Base-by-base conservation (phyloP, 306 rosid genomes). In the Medicago lupulina region DNA sequence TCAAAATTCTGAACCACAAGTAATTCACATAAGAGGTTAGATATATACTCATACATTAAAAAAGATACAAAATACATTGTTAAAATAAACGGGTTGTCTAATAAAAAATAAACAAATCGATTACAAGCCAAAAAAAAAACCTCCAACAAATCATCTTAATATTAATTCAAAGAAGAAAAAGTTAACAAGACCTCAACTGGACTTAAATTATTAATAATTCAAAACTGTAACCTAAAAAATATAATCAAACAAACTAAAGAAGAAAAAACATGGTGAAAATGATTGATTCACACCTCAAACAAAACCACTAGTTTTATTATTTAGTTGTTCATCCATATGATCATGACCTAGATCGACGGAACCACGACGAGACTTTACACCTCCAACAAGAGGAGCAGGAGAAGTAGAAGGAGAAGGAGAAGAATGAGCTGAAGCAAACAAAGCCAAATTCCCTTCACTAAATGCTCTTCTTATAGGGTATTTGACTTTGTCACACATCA, bases 381-480 rank as follows among this genome's bases (percentile, higher is more conserved):
- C 73, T 7, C 1, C 7, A 67, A 5, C 7, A 67, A 5, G 21
- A 40, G 21, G 41, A 7, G 83, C 31, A 28, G 31, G 31, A 28
- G 21, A 53, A 6, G 11, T 3, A 51, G 59, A 16, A 7, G 59
- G 12, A 47, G 87, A 76, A 23, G 76, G 79, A 0, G 85, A 85
- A 28, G 88, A 77, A 49, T 79, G 64, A 17, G 46, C 6, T 0
- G 92, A 80, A 69, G 47, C 2, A 17, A 14, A 4, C 84, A 83
- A 23, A 23, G 74, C 75, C 81, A 88, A 67, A 38, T 73, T 75
- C 0, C 93, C 89, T 57, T 90, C 96, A 67, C 96, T 90, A 93
- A 93, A 88, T 0, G 93, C 85, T 62, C 90, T 79, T 50, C 91
- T 85, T 18, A 90, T 55, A 0, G 93, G 96, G 73, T 88, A 90